A percentile compares a stretch with the other conserved stretches of the same genome.
phyloP scores from a whole-genome alignment of 352 stramenopile genomes.

The Globisporangium okanoganense region DNA sequence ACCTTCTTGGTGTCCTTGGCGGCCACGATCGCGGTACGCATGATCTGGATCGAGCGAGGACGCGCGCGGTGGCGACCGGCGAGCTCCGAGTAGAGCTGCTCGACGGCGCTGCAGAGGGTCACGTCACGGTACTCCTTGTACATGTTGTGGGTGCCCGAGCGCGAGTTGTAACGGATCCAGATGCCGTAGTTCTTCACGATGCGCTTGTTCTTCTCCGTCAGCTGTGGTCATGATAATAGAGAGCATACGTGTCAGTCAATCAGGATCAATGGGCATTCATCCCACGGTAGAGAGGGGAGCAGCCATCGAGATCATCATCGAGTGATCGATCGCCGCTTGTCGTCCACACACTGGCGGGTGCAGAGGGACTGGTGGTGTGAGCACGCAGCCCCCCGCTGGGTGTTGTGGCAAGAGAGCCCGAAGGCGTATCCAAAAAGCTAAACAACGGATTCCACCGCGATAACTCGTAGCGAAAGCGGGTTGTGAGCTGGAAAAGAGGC shows the following conservation, averaged over 20 bases:
- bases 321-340: background rate
- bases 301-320: background rate
- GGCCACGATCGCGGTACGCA: conserved; percentile 95
- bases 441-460: conserved; percentile 75
- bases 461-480: conserved; percentile 59
- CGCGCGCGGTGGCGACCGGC: conserved; percentile 96
- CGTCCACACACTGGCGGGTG: conserved; percentile 3
- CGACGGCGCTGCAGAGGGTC: conserved; percentile 96
- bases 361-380: background rate
- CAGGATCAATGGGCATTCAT: background rate
- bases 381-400: background rate
- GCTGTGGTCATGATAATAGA: conserved; percentile 34
- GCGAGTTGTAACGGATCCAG: conserved; percentile 99
- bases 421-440: conserved; percentile 32
- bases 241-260: background rate
- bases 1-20: conserved; percentile 95
- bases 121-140: conserved; percentile 99
- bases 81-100: conserved; percentile 99
- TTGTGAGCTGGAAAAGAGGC: conserved; percentile 83
- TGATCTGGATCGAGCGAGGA: conserved; percentile 99
- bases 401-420: background rate
- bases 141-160: conserved; percentile 99
- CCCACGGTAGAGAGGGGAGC: background rate
- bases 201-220: conserved; percentile 97
- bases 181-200: conserved; percentile 99